Evolutionary conservation across 345 rosid genomes (phyloP).

Genomic region (Mercurialis annua): DNA sequence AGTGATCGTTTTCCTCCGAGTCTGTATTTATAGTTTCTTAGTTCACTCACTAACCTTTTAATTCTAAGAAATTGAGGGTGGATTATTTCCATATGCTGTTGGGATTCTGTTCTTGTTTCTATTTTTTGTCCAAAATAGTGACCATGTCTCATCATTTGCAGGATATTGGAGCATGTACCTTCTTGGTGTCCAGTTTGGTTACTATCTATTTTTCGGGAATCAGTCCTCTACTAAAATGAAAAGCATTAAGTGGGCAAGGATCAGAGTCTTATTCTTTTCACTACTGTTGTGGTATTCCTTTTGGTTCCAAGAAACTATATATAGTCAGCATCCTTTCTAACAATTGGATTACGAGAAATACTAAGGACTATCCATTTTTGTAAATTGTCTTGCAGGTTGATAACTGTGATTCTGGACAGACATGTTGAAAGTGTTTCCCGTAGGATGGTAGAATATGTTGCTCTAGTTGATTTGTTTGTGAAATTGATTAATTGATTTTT

Average conservation of each 20-base stretch:
- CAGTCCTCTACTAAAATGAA: slow-evolving; percentile 25
- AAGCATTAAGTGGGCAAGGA: slow-evolving; percentile 47
- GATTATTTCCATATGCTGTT: not conserved
- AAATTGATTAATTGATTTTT: slow-evolving; percentile 6
- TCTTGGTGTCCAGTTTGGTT: slow-evolving; percentile 69
- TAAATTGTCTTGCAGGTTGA: slow-evolving; percentile 49
- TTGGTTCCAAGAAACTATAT: not conserved
- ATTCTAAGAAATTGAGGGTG: too few relatives aligned
- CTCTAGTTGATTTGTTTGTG: slow-evolving; percentile 21
- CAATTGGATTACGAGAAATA: slow-evolving; percentile 9
- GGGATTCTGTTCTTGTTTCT: not conserved
- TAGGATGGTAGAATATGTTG: slow-evolving; percentile 56
- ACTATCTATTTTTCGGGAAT: slow-evolving; percentile 60
- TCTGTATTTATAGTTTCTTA: not conserved
- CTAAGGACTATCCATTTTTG: not conserved
- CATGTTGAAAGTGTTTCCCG: slow-evolving; percentile 79
- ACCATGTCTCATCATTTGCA: slow-evolving; percentile 28
- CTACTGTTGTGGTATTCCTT: slow-evolving; percentile 51
- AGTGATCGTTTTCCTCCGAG: not conserved
- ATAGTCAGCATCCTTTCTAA: not conserved
- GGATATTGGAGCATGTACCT: slow-evolving; percentile 98
- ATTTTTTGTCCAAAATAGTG: not conserved
- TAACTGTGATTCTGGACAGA: slow-evolving; percentile 54
- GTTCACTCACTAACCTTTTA: too few relatives aligned
- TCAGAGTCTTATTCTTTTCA: slow-evolving; percentile 54